Base-by-base conservation (phyloP, 768 basidiomycete species). In the Kondoa malvinella region DNA sequence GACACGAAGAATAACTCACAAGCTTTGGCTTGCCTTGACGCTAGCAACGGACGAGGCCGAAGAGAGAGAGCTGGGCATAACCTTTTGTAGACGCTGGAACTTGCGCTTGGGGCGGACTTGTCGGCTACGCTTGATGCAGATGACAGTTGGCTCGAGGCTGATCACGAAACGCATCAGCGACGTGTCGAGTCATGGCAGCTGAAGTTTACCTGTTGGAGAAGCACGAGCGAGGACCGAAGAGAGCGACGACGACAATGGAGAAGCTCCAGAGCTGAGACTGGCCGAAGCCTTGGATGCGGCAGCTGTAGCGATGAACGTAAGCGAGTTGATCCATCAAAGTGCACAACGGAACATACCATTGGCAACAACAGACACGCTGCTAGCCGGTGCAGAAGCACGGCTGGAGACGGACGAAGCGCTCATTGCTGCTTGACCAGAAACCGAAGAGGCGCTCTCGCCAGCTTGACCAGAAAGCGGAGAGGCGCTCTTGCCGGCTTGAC, bases 281-380 rank as follows among this genome's bases (percentile, higher is more conserved):
- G n/a, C n/a, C n/a, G n/a, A n/a, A n/a, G n/a, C n/a, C n/a, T n/a
- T n/a, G n/a, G 74, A 77, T 64, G 73, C 75, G 1, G 72, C 70
- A 60, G 75, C 76, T 17, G 3, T 3, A 32, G 16, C 30, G n/a
- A n/a, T n/a, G n/a, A n/a, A n/a, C 29, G 30, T 3, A 16, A 32
- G 16, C 27, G 75, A 74, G 14, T 69, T 70, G 63, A 74, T 72
- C 40, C 74, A 76, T 65, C 75, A 76, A 73, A 69, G 71, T 27
- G n/a, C n/a, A n/a, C n/a, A n/a, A n/a, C n/a, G n/a, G n/a, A n/a
- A n/a, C n/a, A n/a, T n/a, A n/a, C n/a, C n/a, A n/a, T n/a, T n/a
- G n/a, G n/a, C n/a, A n/a, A n/a, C n/a, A n/a, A n/a, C n/a, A n/a
- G n/a, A n/a, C n/a, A n/a, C n/a, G n/a, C n/a, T n/a, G n/a, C n/a